phyloP scores from a whole-genome alignment of 1,284 basidiomycete species.

The Austroboletus niveus region DNA sequence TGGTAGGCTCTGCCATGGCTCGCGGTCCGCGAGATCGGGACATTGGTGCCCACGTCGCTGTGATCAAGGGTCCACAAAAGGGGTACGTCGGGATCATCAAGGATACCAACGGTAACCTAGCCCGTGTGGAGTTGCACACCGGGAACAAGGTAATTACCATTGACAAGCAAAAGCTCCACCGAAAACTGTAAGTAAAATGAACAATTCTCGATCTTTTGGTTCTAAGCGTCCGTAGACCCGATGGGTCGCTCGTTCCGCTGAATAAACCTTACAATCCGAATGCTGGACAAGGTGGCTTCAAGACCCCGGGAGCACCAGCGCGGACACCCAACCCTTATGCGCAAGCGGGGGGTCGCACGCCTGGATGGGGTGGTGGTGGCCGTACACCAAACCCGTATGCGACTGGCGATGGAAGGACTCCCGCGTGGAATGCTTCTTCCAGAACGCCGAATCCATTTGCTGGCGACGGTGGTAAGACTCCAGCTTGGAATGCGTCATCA shows the following conservation, averaged over 20 bases:
- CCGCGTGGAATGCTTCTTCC: constrained; percentile 47
- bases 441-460: constrained; percentile 70
- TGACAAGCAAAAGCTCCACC: constrained; percentile 76
- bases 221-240: constrained; percentile 39
- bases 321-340: constrained; percentile 39
- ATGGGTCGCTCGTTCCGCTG: constrained; percentile 54
- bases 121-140: constrained; percentile 89
- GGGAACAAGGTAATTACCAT: constrained; percentile 90
- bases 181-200: constrained; percentile 68
- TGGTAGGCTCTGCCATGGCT: constrained; percentile 77
- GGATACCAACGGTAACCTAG: constrained; percentile 87
- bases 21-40: constrained; percentile 79
- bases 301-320: constrained; percentile 36
- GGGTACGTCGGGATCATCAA: constrained; percentile 92
- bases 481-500: constrained; percentile 48
- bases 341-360: constrained; percentile 36
- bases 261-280: constrained; percentile 30
- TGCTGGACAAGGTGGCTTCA: constrained; percentile 17
- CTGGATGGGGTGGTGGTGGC: constrained; percentile 37
- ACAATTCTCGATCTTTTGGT: background rate
- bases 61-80: constrained; percentile 89
- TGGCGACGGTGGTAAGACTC: constrained; percentile 57
- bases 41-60: constrained; percentile 78
- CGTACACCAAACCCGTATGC: constrained; percentile 63
- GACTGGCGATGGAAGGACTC: constrained; percentile 57